Evolutionary conservation across 2,329 filamentous ascomycete genomes (phyloP), one percentile per base, ranked within the genome.

Genomic region (Xylariaceae sp.): DNA sequence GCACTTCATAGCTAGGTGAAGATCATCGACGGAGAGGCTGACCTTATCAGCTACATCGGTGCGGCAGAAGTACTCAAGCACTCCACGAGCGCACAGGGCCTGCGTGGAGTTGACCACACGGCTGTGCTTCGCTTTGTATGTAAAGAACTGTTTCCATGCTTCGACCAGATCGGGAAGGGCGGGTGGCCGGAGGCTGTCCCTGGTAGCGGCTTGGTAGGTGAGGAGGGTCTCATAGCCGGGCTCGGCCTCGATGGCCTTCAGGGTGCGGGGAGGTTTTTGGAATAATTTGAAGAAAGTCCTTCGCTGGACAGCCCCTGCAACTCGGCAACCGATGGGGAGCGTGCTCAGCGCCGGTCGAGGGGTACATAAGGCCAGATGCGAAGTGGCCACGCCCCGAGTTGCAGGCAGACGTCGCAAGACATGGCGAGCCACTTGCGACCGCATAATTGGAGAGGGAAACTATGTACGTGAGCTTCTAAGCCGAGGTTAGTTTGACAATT

Each of bases 171-270:
- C 83, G n/a, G 79, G 72, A 2, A 79, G 76, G 0, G 82, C 73
- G 13, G 90, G 91, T 8, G 84, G 82, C 39, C 90, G 83, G 42
- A 86, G 78, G 55, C 82, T 80, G 58, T 89, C 81, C 55, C 82
- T 79, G 65, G 87, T 76, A 61, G 84, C 82, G 65, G 83, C 83
- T 55, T 82, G 78, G 72, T 90, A 82, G 60, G 89, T 82, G 67
- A 89, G 82, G 76, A 96, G 83, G 13, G 81, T 82, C 64, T 85
- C 84, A 68, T 92, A 83, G 56, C 91, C 92, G 0, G 84, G 88
- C 68, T 86, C 88, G 61, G 86, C 77, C 66, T 86, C 80, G 54
- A 86, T 78, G 18, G 84, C 78, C 71, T 85, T 87, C 49, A 86
- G 74, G 58, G 82, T 76, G 60, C 83, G 79, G 15, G 84, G 80